Percentiles rank a stretch among this genome's conserved stretches.
phyloP scores from a whole-genome alignment of 2,329 filamentous ascomycete species.

The Ramularia endophylla region DNA sequence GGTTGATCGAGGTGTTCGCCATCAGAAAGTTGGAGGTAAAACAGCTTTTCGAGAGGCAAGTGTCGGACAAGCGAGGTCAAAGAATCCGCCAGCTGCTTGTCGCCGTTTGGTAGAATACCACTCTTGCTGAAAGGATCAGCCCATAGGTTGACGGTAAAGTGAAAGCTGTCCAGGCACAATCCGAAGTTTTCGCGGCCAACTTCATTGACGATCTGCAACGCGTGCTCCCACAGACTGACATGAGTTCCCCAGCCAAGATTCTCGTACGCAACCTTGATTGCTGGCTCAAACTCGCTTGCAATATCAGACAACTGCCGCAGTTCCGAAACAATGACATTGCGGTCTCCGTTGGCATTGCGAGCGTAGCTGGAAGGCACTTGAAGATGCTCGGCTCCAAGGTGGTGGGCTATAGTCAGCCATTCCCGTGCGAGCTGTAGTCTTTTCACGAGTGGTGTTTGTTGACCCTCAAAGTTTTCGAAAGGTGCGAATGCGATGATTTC shows the following conservation, averaged over 20 bases:
- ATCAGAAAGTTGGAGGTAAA: slow-evolving; percentile 35
- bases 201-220: slow-evolving; percentile 22
- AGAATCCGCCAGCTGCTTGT: slow-evolving; percentile 1
- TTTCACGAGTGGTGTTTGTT: slow-evolving; percentile 21
- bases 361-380: slow-evolving; percentile 32
- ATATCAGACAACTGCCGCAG: slow-evolving; percentile 19
- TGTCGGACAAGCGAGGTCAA: slow-evolving; percentile 23
- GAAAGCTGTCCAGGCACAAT: slow-evolving; percentile 35
- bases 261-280: slow-evolving; percentile 31
- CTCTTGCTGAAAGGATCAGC: slow-evolving; percentile 22
- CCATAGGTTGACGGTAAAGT: slow-evolving; percentile 31
- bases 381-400: slow-evolving; percentile 25
- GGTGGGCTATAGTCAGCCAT: slow-evolving; percentile 30
- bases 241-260: slow-evolving; percentile 30
- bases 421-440: slow-evolving; percentile 26
- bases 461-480: slow-evolving; percentile 36
- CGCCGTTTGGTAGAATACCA: slow-evolving; percentile 15
- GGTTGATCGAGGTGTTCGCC: slow-evolving; percentile 31
- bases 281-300: slow-evolving; percentile 7
- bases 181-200: slow-evolving; percentile 34
- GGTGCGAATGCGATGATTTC: slow-evolving; percentile 32
- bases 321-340: slow-evolving; percentile 1
- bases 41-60: slow-evolving; percentile 28
- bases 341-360: slow-evolving; percentile 5
- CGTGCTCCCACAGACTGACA: slow-evolving; percentile 31